Percentiles rank a stretch among this genome's conserved stretches.
Conservation (phyloP, 2,329 filamentous ascomycete species). For the Corniculantispora saksenae region DNA sequence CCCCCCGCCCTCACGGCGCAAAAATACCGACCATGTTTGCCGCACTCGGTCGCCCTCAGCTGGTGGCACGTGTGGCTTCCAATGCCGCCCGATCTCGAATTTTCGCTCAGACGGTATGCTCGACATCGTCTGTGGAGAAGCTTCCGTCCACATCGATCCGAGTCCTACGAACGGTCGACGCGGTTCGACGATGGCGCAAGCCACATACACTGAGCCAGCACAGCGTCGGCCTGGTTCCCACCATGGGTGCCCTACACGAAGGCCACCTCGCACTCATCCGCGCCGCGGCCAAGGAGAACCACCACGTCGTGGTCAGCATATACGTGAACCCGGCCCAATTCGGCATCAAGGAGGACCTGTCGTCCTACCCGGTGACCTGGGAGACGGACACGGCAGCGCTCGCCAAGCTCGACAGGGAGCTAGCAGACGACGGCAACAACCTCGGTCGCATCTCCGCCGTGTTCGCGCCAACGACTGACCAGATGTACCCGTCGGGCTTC, state of each 20-base stretch:
- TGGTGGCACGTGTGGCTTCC: conserved; percentile 14
- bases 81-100: conserved; percentile 1
- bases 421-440: conserved; percentile 61
- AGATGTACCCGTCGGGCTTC: conserved; percentile 86
- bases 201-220: conserved; percentile 66
- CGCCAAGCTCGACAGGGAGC: conserved; percentile 66
- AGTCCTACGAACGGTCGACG: conserved; percentile 73
- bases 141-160: conserved; percentile 62
- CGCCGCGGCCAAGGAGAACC: conserved; percentile 79
- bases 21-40: neutral
- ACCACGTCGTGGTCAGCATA: conserved; percentile 84
- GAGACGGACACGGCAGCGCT: conserved; percentile 71
- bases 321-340: conserved; percentile 98
- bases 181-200: conserved; percentile 69
- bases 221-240: conserved; percentile 85
- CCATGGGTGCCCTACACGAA: conserved; percentile 95
- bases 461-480: conserved; percentile 78
- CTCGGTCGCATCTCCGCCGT: conserved; percentile 75
- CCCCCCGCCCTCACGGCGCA: neutral
- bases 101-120: conserved; percentile 24
- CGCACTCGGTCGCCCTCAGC: neutral
- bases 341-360: conserved; percentile 82
- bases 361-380: conserved; percentile 90
- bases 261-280: conserved; percentile 87
- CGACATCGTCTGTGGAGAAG: conserved; percentile 38